A percentile compares a stretch with the other conserved stretches of the same genome.
phyloP scores from a whole-genome alignment of 257 asterid species.

The Verbascum thapsus region DNA sequence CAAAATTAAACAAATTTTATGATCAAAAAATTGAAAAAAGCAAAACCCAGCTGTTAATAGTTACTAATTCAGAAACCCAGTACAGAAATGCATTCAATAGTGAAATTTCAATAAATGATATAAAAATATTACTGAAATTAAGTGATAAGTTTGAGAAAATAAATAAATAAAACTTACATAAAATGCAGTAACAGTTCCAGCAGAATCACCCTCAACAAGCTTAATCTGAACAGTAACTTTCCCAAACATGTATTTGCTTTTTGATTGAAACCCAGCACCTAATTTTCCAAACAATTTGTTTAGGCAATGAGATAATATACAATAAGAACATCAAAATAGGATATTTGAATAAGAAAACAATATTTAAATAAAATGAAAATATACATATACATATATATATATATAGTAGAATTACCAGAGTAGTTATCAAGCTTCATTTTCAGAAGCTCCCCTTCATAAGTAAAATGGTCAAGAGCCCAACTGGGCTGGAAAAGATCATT shows the following conservation, averaged over 20 bases:
- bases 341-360: no score
- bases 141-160: background rate
- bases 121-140: background rate
- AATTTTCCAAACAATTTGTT: background rate
- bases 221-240: conserved; percentile 81
- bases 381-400: background rate
- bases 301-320: no score
- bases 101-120: no score
- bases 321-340: no score
- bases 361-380: background rate
- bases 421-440: conserved; percentile 68
- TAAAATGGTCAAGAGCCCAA: conserved; percentile 76
- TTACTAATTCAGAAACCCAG: conserved; percentile 3
- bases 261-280: conserved; percentile 93
- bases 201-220: conserved; percentile 94
- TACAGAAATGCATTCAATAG: conserved; percentile 14
- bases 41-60: conserved; percentile 30
- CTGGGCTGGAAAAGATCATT: conserved; percentile 66
- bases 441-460: conserved; percentile 63
- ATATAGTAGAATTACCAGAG: conserved; percentile 64
- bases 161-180: conserved; percentile 45
- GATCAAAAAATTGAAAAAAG: background rate
- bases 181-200: conserved; percentile 95
- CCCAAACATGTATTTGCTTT: conserved; percentile 85
- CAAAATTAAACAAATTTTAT: no score